A percentile compares a stretch with the other conserved stretches of the same genome.
Evolutionary conservation across 768 basidiomycete genomes (phyloP).

Genomic region (Trametes gibbosa): DNA sequence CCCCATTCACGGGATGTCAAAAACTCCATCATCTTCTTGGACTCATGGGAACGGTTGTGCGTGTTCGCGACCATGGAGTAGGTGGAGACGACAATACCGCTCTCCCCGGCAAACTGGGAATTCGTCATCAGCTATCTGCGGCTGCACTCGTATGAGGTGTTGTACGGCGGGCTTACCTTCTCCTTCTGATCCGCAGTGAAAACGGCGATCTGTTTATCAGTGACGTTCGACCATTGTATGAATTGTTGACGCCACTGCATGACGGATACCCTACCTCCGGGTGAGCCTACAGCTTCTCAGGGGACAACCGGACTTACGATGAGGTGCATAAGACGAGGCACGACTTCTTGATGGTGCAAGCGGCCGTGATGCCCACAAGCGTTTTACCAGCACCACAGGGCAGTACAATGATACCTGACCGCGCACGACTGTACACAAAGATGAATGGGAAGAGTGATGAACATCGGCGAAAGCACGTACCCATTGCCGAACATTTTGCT

Average conservation of each 20-base stretch:
- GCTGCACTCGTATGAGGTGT: no score
- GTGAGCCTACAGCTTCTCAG: neutral
- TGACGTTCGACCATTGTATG: slow-evolving; percentile 98
- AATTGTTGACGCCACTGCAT: slow-evolving; percentile 99
- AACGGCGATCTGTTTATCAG: slow-evolving; percentile 93
- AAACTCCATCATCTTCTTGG: slow-evolving; percentile 99
- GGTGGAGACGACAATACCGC: slow-evolving; percentile 97
- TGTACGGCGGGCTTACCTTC: slow-evolving; percentile 59
- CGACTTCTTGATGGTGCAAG: slow-evolving; percentile 99
- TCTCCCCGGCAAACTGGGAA: slow-evolving; percentile 87
- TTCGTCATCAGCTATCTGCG: neutral
- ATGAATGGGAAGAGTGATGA: slow-evolving; percentile 9
- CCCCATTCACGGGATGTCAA: slow-evolving; percentile 98
- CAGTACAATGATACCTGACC: slow-evolving; percentile 96
- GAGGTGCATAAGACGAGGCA: slow-evolving; percentile 97
- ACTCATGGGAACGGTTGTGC: slow-evolving; percentile 96
- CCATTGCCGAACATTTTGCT: slow-evolving; percentile 99
- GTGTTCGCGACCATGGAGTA: slow-evolving; percentile 99
- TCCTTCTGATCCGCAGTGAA: slow-evolving; percentile 99
- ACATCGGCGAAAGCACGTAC: slow-evolving; percentile 39
- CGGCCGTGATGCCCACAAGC: slow-evolving; percentile 98
- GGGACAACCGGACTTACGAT: slow-evolving; percentile 58
- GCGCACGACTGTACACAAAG: slow-evolving; percentile 74
- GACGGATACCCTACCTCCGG: slow-evolving; percentile 66
- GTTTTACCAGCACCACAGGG: slow-evolving; percentile 99